phyloP scores from a whole-genome alignment of 2,329 filamentous ascomycete species.

The Metarhizium humberi region DNA sequence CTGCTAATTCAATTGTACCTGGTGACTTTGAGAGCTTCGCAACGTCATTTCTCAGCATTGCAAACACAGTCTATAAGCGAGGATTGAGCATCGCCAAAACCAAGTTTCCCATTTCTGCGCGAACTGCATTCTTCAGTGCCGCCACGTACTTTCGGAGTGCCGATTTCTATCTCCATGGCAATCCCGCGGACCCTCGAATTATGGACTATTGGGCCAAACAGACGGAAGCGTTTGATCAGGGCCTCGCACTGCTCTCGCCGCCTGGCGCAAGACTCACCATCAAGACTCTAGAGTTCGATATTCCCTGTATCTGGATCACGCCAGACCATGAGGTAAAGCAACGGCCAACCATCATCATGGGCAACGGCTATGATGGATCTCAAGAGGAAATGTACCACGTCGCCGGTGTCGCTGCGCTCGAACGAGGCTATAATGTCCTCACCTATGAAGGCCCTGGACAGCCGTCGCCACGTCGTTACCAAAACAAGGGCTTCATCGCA shows the following conservation, averaged over 20 bases:
- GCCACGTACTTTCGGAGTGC: conserved; percentile 32
- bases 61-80: conserved; percentile 10
- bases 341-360: conserved; percentile 28
- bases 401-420: conserved; percentile 21
- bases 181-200: conserved; percentile 29
- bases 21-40: conserved; percentile 16
- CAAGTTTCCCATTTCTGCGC: conserved; percentile 15
- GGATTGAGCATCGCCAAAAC: conserved; percentile 6
- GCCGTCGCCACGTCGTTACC: conserved; percentile 27
- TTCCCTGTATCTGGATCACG: conserved; percentile 22
- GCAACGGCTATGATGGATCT: conserved; percentile 30
- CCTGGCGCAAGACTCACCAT: conserved; percentile 23
- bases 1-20: conserved; percentile 11
- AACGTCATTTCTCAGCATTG: conserved; percentile 12
- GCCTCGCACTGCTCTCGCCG: conserved; percentile 21
- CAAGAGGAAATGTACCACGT: conserved; percentile 33
- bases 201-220: conserved; percentile 25
- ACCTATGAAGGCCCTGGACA: conserved; percentile 39
- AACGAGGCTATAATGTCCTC: conserved; percentile 30
- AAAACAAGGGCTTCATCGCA: conserved; percentile 33
- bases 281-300: conserved; percentile 18
- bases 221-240: conserved; percentile 27
- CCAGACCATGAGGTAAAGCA: conserved; percentile 2
- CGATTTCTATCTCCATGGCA: conserved; percentile 32
- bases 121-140: conserved; percentile 24